Evolutionary conservation across 176 grass and related monocot genomes (phyloP).

Genomic region (Cenchrus americanus): DNA sequence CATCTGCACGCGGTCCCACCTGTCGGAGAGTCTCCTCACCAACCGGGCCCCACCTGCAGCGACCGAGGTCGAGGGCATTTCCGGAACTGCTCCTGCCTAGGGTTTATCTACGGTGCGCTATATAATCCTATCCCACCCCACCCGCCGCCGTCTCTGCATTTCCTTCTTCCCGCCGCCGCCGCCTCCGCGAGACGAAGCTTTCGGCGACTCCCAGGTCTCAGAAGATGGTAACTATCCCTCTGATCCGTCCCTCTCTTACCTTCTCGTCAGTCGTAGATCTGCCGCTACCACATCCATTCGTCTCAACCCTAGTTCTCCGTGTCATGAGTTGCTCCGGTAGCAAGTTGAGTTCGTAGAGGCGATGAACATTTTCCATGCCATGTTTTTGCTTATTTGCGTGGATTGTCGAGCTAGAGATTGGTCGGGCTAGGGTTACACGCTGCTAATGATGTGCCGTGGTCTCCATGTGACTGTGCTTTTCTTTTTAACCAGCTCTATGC

Average conservation of each 20-base stretch:
- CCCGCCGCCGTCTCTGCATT: neutral
- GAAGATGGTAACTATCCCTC: conserved; percentile 45
- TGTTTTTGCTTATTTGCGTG: neutral
- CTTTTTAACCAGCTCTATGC: neutral
- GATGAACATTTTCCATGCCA: neutral
- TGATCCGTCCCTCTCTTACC: too few relatives aligned
- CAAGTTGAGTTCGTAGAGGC: neutral
- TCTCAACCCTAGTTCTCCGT: neutral
- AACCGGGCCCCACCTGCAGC: neutral
- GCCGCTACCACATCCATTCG: neutral
- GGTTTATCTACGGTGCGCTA: conserved; percentile 15
- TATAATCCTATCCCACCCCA: neutral
- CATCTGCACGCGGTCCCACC: neutral
- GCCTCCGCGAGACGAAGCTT: conserved; percentile 19
- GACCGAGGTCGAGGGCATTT: conserved; percentile 20
- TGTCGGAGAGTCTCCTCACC: too few relatives aligned
- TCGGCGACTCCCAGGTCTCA: neutral
- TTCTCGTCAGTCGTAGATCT: neutral
- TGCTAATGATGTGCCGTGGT: neutral
- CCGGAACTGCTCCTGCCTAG: conserved; percentile 9
- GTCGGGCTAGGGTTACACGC: neutral
- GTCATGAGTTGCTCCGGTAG: neutral
- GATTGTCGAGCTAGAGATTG: too few relatives aligned
- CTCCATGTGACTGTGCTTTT: neutral
- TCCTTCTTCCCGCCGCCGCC: conserved; percentile 15